Conservation (phyloP, 2,329 filamentous ascomycete genomes). For the Cercospora zeae-maydis region DNA sequence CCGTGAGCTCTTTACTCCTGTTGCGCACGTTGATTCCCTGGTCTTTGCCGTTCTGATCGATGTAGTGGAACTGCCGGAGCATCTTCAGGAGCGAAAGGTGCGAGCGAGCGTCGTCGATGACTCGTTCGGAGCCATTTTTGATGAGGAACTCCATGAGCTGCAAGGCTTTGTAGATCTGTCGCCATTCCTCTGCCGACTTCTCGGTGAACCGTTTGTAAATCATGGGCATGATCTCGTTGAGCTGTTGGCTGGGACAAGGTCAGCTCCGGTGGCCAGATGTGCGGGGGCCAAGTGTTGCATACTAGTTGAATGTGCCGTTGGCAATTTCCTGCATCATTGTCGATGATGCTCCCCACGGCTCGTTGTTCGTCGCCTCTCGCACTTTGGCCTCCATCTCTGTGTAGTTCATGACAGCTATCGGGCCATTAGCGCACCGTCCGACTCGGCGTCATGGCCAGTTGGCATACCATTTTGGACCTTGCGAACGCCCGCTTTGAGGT, state of each 20-base stretch:
- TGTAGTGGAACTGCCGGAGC: conserved; percentile 97
- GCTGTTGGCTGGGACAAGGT: conserved; percentile 65
- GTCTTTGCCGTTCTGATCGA: conserved; percentile 94
- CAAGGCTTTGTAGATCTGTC: conserved; percentile 95
- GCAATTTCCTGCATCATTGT: conserved; percentile 96
- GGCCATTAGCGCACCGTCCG: neutral
- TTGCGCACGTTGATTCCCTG: conserved; percentile 98
- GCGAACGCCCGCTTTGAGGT: conserved; percentile 88
- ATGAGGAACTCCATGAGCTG: conserved; percentile 95
- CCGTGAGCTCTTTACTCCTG: conserved; percentile 89
- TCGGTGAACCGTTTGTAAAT: conserved; percentile 99
- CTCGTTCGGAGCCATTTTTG: conserved; percentile 95
- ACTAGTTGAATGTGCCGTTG: conserved; percentile 98
- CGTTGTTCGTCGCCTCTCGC: conserved; percentile 97
- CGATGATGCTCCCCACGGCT: conserved; percentile 87
- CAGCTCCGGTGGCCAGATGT: neutral
- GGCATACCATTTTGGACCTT: conserved; percentile 91
- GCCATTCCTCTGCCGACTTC: conserved; percentile 96
- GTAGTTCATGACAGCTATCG: conserved; percentile 89
- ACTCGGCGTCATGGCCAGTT: neutral
- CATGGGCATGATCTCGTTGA: conserved; percentile 99
- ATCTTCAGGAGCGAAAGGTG: conserved; percentile 96
- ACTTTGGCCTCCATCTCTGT: conserved; percentile 87
- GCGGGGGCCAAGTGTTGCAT: conserved; percentile 38
- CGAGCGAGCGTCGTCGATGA: conserved; percentile 93